Base-by-base conservation (phyloP, 2,329 filamentous ascomycete genomes). In the Nemania bipapillata region DNA sequence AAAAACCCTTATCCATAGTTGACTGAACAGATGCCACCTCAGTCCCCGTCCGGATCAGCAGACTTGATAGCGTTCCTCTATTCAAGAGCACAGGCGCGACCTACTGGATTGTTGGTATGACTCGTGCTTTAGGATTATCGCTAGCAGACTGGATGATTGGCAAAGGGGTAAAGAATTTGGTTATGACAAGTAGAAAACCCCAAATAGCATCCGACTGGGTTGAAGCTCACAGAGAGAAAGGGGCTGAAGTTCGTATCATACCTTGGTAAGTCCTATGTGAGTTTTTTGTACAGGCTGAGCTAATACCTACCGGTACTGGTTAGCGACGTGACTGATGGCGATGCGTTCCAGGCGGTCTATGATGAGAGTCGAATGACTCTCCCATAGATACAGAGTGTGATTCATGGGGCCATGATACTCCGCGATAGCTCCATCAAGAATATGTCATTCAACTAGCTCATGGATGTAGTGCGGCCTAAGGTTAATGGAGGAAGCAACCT, bases 41-140 rank as follows among this genome's bases (percentile, higher is more conserved):
- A 2, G 22, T 62, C 4, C 47, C 58, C 12, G 24, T 62, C 6
- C 24, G 9, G 12, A 9, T 61, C 12, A 37, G 45, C 9, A 52
- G 47, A 12, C 20, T 74, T 6, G 72, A 75, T 22, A 17, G 32
- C 6, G 11, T 12, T 3, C 66, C 37, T n/a, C 55, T 69, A 54
- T 72, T 74, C 55, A 66, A 69, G n/a, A 37, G 24, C 2, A 4
- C 4, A 20, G 35, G 64, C 6, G 63, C 47, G 5, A 74, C 71
- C 0, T 74, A 74, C 61, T 73, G 71, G 70, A 30, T 75, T 3
- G 56, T 72, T 0, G 73, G 73, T 1, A 49, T 75, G 37, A 66
- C 71, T 4, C 56, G 65, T 11, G 61, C 52, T 4, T 57, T 72
- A 1, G 70, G 70, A 2, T 60, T 69, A 3, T 68, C 68, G 5